Percentiles rank a stretch among this genome's conserved stretches.
Conservation (phyloP, 495 filamentous ascomycete species). For the Neurospora hispaniola region DNA sequence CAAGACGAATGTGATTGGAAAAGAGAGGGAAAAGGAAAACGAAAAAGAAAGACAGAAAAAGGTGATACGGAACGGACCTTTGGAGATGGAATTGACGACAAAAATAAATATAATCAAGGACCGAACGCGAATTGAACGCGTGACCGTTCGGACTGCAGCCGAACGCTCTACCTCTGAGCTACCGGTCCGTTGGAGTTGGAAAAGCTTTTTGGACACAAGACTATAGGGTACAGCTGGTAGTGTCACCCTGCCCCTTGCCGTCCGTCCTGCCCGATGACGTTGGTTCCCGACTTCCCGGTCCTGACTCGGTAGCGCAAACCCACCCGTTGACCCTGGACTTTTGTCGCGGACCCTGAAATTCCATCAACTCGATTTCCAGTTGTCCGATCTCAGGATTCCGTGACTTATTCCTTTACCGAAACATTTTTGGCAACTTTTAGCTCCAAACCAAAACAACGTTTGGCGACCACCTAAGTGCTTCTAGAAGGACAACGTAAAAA, state of each 20-base stretch:
- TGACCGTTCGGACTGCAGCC: neutral
- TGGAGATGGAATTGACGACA: neutral
- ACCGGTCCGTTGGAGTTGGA: neutral
- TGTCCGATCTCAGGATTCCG: neutral
- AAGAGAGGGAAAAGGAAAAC: too few relatives aligned
- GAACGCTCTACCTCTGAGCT: neutral
- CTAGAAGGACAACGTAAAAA: neutral
- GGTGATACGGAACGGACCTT: too few relatives aligned
- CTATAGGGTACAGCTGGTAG: neutral
- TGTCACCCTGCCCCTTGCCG: neutral
- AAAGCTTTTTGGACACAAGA: rapidly evolving
- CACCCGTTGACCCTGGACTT: neutral
- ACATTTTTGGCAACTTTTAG: neutral
- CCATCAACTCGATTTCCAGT: neutral
- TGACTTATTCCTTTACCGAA: neutral
- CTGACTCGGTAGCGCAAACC: neutral
- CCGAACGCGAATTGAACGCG: neutral
- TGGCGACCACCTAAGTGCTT: neutral
- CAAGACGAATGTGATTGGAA: too few relatives aligned
- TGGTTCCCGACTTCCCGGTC: neutral
- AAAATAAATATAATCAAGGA: neutral
- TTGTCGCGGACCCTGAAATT: neutral
- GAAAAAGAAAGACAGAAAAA: too few relatives aligned
- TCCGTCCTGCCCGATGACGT: neutral
- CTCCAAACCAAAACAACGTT: neutral